Percentiles rank a stretch among this genome's conserved stretches.
Conservation (phyloP, 139 green algal species). For the Spirogloea muscicola region DNA sequence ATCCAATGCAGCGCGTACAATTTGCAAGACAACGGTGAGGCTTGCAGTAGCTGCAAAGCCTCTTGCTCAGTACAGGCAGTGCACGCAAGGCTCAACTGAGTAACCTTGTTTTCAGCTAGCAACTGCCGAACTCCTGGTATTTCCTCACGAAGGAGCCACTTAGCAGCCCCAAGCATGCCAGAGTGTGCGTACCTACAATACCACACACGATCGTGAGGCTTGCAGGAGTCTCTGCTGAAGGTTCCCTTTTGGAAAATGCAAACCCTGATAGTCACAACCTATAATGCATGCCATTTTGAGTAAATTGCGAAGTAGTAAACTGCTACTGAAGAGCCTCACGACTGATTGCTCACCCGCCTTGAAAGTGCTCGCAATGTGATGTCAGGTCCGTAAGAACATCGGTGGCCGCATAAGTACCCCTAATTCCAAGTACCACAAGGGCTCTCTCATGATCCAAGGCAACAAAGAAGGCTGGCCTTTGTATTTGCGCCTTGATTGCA, state of each 20-base stretch:
- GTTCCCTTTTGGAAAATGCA: too few species aligned
- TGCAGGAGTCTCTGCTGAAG: too few species aligned
- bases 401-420: slow-evolving; percentile 7
- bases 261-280: too few species aligned
- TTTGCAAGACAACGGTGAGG: too few species aligned
- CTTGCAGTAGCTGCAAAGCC: too few species aligned
- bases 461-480: slow-evolving; percentile 20
- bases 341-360: slow-evolving; percentile 22
- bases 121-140: not conserved
- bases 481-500: not conserved
- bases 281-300: too few species aligned
- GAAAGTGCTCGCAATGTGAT: slow-evolving; percentile 9
- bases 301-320: too few species aligned
- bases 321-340: too few species aligned
- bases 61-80: too few species aligned
- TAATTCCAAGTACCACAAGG: slow-evolving; percentile 7
- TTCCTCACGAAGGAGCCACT: slow-evolving; percentile 20
- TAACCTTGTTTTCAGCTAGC: slow-evolving; percentile 14
- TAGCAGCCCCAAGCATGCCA: slow-evolving; percentile 28
- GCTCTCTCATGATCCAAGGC: slow-evolving; percentile 6
- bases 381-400: slow-evolving; percentile 29
- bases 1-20: too few species aligned
- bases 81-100: too few species aligned
- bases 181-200: slow-evolving; percentile 12
- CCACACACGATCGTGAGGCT: too few species aligned